Base-by-base conservation (phyloP, 2,329 filamentous ascomycete species). In the Alternaria arbusti region DNA sequence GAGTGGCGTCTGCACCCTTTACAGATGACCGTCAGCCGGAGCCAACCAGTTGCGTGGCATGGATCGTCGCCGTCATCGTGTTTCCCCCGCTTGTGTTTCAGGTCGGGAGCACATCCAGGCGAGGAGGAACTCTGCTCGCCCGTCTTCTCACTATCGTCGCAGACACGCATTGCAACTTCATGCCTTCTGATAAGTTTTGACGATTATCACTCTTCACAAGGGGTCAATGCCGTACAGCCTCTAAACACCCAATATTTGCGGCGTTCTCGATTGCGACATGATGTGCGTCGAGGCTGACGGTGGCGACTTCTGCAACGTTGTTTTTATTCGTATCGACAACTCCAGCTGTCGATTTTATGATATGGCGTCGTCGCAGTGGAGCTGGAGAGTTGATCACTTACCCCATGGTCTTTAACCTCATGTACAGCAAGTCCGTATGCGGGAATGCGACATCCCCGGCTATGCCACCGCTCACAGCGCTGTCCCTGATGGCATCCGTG, bases 41-140 rank as follows among this genome's bases (percentile, higher is more conserved):
- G 40, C 55, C 63, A 65, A 59, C 59, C 63, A 62, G 17, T 26
- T 22, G 17, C n/a, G 36, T 26, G 46, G 43, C 20, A 40, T 28
- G 23, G 30, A 15, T 46, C 36, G 28, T 58, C 44, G 51, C 44
- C 54, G 54, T 62, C 63, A 62, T 64, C 40, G 43, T 43, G 26
- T 52, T 49, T 47, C 44, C 36, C 45, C 55, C 49, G 61, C 61
- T 64, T 61, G 56, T 54, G 61, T 66, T 66, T 66, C 61, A 64
- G 26, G 43, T 60, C 51, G 17, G 28, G 12, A 9, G 17, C 20
- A 36, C 12, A 51, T 51, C 26, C 17, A 51, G 28, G 49, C 49
- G 28, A 51, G 7, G 30, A 8, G 28, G 49, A 30, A 51, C 26
- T 36, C 28, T 20, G 49, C 49, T 17, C 22, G 49, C 17, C 49